Percentiles rank a stretch among this genome's conserved stretches.
Evolutionary conservation across 139 green algal species (phyloP).

Genomic region (Marvania coccoides): DNA sequence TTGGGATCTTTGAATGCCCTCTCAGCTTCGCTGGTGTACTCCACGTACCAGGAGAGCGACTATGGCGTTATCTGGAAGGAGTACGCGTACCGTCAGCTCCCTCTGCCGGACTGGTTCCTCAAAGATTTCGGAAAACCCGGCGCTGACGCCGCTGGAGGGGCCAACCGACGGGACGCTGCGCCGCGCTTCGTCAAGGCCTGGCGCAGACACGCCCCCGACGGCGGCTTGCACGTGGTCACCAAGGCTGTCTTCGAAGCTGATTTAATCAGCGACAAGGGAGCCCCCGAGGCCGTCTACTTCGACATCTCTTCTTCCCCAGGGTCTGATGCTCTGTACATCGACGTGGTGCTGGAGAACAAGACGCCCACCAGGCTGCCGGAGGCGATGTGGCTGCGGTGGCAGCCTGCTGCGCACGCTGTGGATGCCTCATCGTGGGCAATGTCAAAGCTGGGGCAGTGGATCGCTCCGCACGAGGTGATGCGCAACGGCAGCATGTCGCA

Average conservation of each 20-base stretch:
- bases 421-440: constrained; percentile 31
- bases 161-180: neutral
- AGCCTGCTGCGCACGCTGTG: constrained; percentile 4
- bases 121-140: constrained; percentile 55
- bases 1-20: neutral
- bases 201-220: neutral
- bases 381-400: constrained; percentile 25
- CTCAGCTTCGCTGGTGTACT: constrained; percentile 34
- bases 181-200: neutral
- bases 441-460: constrained; percentile 39
- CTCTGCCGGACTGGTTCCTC: constrained; percentile 16
- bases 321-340: constrained; percentile 9
- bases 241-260: constrained; percentile 1
- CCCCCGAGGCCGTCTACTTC: constrained; percentile 25
- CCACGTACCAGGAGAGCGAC: constrained; percentile 29
- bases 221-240: constrained; percentile 9
- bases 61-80: constrained; percentile 19
- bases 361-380: constrained; percentile 55
- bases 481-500: constrained; percentile 46
- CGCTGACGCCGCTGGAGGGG: neutral
- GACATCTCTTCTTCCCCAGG: constrained; percentile 13
- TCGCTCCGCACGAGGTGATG: constrained; percentile 42
- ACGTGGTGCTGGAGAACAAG: constrained; percentile 51
- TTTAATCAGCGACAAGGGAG: constrained; percentile 19
- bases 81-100: constrained; percentile 21